A percentile compares a stretch with the other conserved stretches of the same genome.
phyloP scores from a whole-genome alignment of 164 flowering plant genomes.

The Nymphaea colorata region DNA sequence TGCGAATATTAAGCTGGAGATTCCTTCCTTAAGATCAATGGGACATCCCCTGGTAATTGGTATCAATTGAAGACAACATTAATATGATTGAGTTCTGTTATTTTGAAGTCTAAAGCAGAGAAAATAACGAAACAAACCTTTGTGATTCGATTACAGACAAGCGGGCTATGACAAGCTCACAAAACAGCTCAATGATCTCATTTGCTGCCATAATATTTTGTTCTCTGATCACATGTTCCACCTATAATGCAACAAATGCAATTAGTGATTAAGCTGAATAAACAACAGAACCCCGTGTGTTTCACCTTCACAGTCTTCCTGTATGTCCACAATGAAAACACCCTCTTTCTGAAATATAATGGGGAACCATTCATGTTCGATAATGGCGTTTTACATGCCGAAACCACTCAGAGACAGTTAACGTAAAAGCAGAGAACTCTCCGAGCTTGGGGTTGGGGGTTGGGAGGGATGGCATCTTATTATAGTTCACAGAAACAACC shows the following conservation, averaged over 20 bases:
- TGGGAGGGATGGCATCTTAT: no score
- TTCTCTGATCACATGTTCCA: slow-evolving; percentile 94
- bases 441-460: no score
- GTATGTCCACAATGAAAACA: no score
- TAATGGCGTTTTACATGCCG: no score
- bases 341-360: no score
- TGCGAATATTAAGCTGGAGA: slow-evolving; percentile 78
- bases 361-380: no score
- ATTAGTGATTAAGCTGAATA: not conserved
- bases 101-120: not conserved
- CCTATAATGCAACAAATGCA: slow-evolving; percentile 26
- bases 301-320: no score
- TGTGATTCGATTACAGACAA: slow-evolving; percentile 42
- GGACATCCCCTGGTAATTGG: slow-evolving; percentile 96
- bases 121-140: not conserved
- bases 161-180: slow-evolving; percentile 69
- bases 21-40: slow-evolving; percentile 86
- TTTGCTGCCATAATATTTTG: slow-evolving; percentile 92
- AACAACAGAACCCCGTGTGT: not conserved
- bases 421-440: no score
- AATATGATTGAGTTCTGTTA: not conserved
- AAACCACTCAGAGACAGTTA: no score
- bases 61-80: not conserved
- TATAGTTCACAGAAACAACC: no score
- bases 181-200: slow-evolving; percentile 90